Conservation (phyloP, 2,329 filamentous ascomycete genomes). For the Fusarium penzigii region DNA sequence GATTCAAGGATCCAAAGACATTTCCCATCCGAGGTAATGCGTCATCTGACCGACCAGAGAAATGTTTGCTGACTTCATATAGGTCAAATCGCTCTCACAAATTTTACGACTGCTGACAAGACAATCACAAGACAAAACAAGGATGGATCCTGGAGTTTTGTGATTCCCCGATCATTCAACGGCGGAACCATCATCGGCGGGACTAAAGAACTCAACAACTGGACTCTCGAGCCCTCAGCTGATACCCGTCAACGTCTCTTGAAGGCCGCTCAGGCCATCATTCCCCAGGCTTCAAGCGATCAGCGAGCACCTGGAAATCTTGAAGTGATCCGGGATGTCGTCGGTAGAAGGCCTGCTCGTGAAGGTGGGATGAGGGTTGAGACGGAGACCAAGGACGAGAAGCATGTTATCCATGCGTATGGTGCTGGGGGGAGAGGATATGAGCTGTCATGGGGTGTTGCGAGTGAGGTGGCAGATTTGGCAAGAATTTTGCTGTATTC, state of each 20-base stretch:
- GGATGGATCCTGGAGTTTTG: conserved; percentile 64
- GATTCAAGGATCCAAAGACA: conserved; percentile 34
- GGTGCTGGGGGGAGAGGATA: conserved; percentile 62
- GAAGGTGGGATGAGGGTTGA: conserved; percentile 48
- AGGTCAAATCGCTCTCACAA: conserved; percentile 41
- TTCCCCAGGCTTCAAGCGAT: conserved; percentile 10
- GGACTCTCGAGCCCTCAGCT: conserved; percentile 49
- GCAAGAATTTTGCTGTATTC: conserved; percentile 8
- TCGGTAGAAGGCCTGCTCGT: conserved; percentile 47
- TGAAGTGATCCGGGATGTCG: conserved; percentile 44
- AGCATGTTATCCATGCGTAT: conserved; percentile 54
- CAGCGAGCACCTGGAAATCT: conserved; percentile 4
- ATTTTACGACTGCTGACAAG: conserved; percentile 35
- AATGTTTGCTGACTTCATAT: conserved; percentile 5
- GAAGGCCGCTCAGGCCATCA: conserved; percentile 8
- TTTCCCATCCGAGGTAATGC: conserved; percentile 36
- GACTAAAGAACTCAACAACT: conserved; percentile 62
- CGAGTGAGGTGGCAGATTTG: conserved; percentile 43
- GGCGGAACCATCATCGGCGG: conserved; percentile 68
- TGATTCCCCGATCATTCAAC: conserved; percentile 60
- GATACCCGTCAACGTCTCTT: conserved; percentile 43
- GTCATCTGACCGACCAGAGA: neutral
- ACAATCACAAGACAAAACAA: conserved; percentile 61
- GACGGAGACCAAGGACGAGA: conserved; percentile 19
- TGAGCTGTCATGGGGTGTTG: conserved; percentile 62